phyloP scores from a whole-genome alignment of 2,329 filamentous ascomycete genomes.

The Phaeomoniella chlamydospora region DNA sequence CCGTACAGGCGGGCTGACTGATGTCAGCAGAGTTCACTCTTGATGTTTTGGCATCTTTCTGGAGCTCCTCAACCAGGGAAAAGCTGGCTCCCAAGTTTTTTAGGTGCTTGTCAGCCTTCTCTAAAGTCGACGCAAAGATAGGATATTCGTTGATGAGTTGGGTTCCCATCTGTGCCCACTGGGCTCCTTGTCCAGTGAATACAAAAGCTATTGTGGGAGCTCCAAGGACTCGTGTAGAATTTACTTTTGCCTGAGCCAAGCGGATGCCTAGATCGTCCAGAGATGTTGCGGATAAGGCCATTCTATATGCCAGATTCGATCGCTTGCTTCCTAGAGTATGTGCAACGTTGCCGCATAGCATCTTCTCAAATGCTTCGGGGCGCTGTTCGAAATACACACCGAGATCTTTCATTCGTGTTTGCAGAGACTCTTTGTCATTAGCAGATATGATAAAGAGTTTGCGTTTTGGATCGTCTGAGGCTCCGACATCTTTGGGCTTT shows the following conservation, averaged over 20 bases:
- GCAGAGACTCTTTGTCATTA: neutral
- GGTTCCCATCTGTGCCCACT: conserved; percentile 1
- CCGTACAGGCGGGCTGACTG: conserved; percentile 16
- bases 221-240: neutral
- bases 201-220: conserved; percentile 1
- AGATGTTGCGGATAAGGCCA: neutral
- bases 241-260: too few species aligned
- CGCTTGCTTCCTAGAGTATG: neutral
- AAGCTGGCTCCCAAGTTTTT: conserved; percentile 9
- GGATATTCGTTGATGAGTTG: conserved; percentile 7
- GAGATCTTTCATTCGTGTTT: neutral
- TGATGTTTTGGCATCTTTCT: conserved; percentile 7
- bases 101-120: conserved; percentile 12
- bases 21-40: conserved; percentile 10
- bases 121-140: conserved; percentile 9
- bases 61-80: conserved; percentile 12
- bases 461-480: neutral
- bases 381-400: neutral
- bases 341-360: neutral
- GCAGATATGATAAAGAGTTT: neutral
- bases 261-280: too few species aligned
- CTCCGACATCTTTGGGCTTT: neutral
- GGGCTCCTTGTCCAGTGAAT: conserved; percentile 2
- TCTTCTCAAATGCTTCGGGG: neutral
- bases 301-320: neutral